Percentiles rank a stretch among this genome's conserved stretches.
Conservation (phyloP, 768 basidiomycete genomes). For the Lentinus tigrinus region DNA sequence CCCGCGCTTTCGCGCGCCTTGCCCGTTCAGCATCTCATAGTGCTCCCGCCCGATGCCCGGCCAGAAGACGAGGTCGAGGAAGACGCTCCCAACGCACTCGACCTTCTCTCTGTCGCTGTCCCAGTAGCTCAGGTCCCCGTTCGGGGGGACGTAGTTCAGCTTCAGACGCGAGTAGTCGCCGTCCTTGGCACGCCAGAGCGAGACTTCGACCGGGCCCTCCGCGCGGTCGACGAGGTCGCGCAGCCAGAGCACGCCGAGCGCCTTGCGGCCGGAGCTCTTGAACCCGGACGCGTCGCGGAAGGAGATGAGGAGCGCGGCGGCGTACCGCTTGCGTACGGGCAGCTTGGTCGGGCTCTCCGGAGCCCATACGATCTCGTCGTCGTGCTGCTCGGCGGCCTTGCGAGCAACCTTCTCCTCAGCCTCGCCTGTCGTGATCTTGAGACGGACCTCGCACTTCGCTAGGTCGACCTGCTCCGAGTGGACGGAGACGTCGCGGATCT, state of each 20-base stretch:
- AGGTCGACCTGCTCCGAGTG: constrained; percentile 34
- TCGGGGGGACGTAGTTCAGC: constrained; percentile 31
- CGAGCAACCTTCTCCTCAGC: constrained; percentile 40
- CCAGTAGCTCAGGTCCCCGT: constrained; percentile 29
- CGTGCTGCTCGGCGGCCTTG: constrained; percentile 32
- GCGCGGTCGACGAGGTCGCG: constrained; percentile 53
- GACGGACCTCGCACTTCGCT: constrained; percentile 37
- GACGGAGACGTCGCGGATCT: constrained; percentile 38
- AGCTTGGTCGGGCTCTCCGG: constrained; percentile 39
- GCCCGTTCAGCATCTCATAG: constrained; percentile 22
- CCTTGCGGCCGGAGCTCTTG: constrained; percentile 26
- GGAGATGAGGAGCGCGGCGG: constrained; percentile 41
- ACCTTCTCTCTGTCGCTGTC: constrained; percentile 27
- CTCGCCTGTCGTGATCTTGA: constrained; percentile 42
- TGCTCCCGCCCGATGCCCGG: constrained; percentile 30
- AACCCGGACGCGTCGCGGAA: constrained; percentile 41
- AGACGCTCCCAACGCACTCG: constrained; percentile 26
- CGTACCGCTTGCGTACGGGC: constrained; percentile 49
- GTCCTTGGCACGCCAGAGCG: constrained; percentile 34
- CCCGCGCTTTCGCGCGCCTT: constrained; percentile 23
- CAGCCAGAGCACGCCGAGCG: constrained; percentile 52
- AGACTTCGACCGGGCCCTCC: constrained; percentile 43
- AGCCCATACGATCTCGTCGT: constrained; percentile 33
- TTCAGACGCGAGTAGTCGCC: constrained; percentile 31
- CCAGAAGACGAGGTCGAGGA: constrained; percentile 26